Conservation (phyloP, 2,329 filamentous ascomycete species). For the Colletotrichum kahawae region DNA sequence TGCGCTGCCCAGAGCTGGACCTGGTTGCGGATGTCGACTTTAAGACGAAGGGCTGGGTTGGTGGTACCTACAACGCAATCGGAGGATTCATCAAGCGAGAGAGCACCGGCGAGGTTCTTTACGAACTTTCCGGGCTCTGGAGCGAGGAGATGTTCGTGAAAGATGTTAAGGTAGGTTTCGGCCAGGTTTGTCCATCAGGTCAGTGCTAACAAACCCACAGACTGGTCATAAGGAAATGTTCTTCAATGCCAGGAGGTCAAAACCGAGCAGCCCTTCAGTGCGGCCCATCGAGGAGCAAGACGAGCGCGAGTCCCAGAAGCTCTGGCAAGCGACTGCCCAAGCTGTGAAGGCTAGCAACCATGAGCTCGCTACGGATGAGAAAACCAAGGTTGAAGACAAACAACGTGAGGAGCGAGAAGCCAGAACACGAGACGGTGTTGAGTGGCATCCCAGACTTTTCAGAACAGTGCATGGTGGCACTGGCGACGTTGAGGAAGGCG, state of each 20-base stretch:
- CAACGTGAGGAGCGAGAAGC: slow-evolving; percentile 88
- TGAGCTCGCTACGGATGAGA: slow-evolving; percentile 88
- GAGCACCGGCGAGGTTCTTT: slow-evolving; percentile 84
- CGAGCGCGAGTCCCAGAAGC: slow-evolving; percentile 84
- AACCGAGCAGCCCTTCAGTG: slow-evolving; percentile 73
- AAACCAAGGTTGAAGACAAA: slow-evolving; percentile 92
- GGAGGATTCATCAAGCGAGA: slow-evolving; percentile 90
- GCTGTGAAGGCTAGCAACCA: slow-evolving; percentile 89
- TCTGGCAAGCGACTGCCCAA: slow-evolving; percentile 83
- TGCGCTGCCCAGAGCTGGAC: slow-evolving; percentile 87
- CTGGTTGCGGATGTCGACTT: slow-evolving; percentile 93
- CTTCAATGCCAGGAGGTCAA: slow-evolving; percentile 84
- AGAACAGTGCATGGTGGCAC: slow-evolving; percentile 73
- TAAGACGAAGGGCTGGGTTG: slow-evolving; percentile 98
- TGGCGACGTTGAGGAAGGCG: slow-evolving; percentile 76
- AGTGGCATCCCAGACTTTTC: slow-evolving; percentile 91
- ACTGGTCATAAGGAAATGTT: slow-evolving; percentile 88
- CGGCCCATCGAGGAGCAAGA: slow-evolving; percentile 86
- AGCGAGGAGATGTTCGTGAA: slow-evolving; percentile 95
- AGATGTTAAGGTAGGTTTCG: slow-evolving; percentile 68
- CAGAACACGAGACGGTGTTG: slow-evolving; percentile 76
- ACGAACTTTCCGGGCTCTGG: slow-evolving; percentile 91
- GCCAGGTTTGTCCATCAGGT: background rate
- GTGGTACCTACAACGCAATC: slow-evolving; percentile 95
- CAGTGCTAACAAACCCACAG: slow-evolving; percentile 46